These are phyloP conservation scores for Monilinia fructicola DNA, from an alignment of 2,329 filamentous ascomycete genomes.

Conservation along the genomic window DNA sequence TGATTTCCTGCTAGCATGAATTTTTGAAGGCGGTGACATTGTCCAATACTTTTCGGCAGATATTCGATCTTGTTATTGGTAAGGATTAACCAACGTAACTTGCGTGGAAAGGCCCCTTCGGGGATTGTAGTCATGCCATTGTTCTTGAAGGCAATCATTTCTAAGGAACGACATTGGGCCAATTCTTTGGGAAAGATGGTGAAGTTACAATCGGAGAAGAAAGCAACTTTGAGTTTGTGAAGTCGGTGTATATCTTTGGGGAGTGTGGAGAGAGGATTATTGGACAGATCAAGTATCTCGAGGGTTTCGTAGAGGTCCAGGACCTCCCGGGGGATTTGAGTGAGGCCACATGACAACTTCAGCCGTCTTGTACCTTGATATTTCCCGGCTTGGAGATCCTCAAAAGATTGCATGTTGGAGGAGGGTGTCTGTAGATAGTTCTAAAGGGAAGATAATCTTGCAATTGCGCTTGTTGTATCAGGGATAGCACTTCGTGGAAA, in stretches of 20 bases:
- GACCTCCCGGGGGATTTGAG: constrained; percentile 45
- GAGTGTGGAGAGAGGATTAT: constrained; percentile 45
- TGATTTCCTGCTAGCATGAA: constrained; percentile 51
- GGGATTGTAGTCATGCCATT: constrained; percentile 48
- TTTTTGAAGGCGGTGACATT: constrained; percentile 47
- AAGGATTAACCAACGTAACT: constrained; percentile 50
- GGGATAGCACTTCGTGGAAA: not conserved
- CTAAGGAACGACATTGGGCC: constrained; percentile 47
- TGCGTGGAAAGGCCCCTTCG: constrained; percentile 45
- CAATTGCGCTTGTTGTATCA: not conserved
- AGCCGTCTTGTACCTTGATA: constrained; percentile 36
- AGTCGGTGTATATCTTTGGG: constrained; percentile 45
- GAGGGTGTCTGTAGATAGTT: not conserved
- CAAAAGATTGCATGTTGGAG: constrained; percentile 31
- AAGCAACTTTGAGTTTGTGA: constrained; percentile 48
- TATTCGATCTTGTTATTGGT: constrained; percentile 47
- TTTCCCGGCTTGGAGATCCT: constrained; percentile 32
- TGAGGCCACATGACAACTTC: constrained; percentile 35
- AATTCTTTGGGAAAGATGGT: constrained; percentile 46
- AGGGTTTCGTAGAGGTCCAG: constrained; percentile 46
- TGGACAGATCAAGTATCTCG: constrained; percentile 51
- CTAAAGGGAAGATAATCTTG: not conserved
- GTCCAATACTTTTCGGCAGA: constrained; percentile 47
- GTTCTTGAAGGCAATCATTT: constrained; percentile 51
- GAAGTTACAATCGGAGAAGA: constrained; percentile 50